Percentiles rank a stretch among this genome's conserved stretches.
phyloP scores from a whole-genome alignment of 768 basidiomycete genomes.

The Tubosaeta sp. region DNA sequence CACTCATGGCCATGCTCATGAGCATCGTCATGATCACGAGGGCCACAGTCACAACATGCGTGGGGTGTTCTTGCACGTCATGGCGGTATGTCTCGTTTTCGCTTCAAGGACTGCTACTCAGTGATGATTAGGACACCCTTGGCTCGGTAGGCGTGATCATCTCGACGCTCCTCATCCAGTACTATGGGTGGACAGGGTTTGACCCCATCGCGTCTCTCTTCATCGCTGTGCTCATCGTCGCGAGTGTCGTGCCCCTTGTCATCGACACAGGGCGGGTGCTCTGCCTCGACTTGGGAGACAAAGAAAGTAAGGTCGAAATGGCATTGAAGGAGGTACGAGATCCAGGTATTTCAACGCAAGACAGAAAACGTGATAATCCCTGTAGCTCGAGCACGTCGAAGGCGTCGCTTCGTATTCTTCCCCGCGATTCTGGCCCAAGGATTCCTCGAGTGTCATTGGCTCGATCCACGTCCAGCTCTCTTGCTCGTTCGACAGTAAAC shows the following conservation, averaged over 20 bases:
- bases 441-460: conserved; percentile 78
- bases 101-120: conserved; percentile 4
- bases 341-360: neutral
- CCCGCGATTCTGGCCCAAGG: conserved; percentile 95
- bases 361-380: neutral
- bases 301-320: conserved; percentile 47
- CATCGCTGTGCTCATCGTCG: conserved; percentile 92
- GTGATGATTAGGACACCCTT: conserved; percentile 68
- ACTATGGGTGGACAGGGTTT: conserved; percentile 98
- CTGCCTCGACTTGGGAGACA: conserved; percentile 76
- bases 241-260: conserved; percentile 92
- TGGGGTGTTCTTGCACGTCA: conserved; percentile 95
- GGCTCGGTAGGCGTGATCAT: conserved; percentile 98
- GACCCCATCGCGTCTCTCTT: conserved; percentile 97
- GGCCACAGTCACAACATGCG: conserved; percentile 99
- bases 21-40: conserved; percentile 48
- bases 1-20: conserved; percentile 43
- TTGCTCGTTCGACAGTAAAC: conserved; percentile 36
- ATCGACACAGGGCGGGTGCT: conserved; percentile 89
- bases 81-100: conserved; percentile 61
- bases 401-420: conserved; percentile 78
- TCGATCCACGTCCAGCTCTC: conserved; percentile 90
- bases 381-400: conserved; percentile 66
- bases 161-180: conserved; percentile 91
- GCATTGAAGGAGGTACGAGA: conserved; percentile 60